A percentile compares a stretch with the other conserved stretches of the same genome.
These are phyloP conservation scores for Helenozyma baotianmanensis DNA, from an alignment of 805 yeast genomes.

Conservation along the genomic window DNA sequence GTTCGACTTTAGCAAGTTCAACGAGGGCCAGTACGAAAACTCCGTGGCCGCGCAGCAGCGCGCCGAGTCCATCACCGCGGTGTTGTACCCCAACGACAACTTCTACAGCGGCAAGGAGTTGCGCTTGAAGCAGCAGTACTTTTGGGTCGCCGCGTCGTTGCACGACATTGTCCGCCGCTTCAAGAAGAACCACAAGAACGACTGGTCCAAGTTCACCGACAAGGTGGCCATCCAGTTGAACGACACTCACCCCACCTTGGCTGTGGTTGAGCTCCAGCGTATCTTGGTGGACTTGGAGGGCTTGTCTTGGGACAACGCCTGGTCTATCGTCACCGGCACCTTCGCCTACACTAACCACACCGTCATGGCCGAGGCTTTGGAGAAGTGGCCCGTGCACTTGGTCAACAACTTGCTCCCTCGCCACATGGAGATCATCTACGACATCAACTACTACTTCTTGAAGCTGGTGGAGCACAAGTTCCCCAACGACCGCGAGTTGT, in stretches of 20 bases:
- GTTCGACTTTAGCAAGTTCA: slow-evolving; percentile 87
- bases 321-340: slow-evolving; percentile 74
- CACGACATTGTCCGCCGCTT: slow-evolving; percentile 88
- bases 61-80: slow-evolving; percentile 91
- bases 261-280: slow-evolving; percentile 85
- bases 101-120: slow-evolving; percentile 87
- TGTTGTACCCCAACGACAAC: slow-evolving; percentile 89
- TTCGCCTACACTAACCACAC: slow-evolving; percentile 95
- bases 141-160: slow-evolving; percentile 94
- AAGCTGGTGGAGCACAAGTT: slow-evolving; percentile 68
- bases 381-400: slow-evolving; percentile 89
- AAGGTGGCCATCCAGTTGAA: slow-evolving; percentile 88
- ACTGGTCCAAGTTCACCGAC: slow-evolving; percentile 82
- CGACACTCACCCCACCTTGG: slow-evolving; percentile 93
- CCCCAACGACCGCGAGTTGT: slow-evolving; percentile 67
- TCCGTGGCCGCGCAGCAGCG: slow-evolving; percentile 81
- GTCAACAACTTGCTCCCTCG: slow-evolving; percentile 79
- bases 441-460: slow-evolving; percentile 74
- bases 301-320: slow-evolving; percentile 77
- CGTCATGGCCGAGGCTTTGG: slow-evolving; percentile 91
- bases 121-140: slow-evolving; percentile 91
- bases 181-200: slow-evolving; percentile 63
- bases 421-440: slow-evolving; percentile 86
- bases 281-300: slow-evolving; percentile 80
- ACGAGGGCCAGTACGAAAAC: slow-evolving; percentile 82